Evolutionary conservation across 1,284 basidiomycete genomes (phyloP), one percentile per base, ranked within the genome.

Genomic region (Porphyrellus sp.): DNA sequence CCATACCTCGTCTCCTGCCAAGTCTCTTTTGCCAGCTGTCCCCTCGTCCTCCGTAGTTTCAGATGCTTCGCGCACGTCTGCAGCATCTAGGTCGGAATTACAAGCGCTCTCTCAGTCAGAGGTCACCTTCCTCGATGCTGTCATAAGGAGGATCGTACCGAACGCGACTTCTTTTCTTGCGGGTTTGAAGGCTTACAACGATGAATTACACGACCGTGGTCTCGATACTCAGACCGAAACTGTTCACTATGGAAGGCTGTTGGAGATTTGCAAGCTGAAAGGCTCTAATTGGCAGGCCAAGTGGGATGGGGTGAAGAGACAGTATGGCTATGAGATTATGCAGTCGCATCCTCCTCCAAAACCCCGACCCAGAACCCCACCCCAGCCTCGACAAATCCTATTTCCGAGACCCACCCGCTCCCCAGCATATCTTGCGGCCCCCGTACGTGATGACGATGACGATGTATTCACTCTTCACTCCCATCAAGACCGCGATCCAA

Each of bases 141-240:
- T 92, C 3, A 80, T 92, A 37, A 64, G 74, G 51, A 81, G 83
- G 49, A 86, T 85, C 43, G 77, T 83, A 6, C 73, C 80, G 8
- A 72, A 76, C 23, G 81, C 86, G 13, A 86, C 83, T 1, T 85
- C 84, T 0, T 91, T 91, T 61, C 73, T 88, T 31, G 77, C 81
- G 2, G 79, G 90, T n/a, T 84, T 89, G 75, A 89, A 87, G 61
- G 86, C 89, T 0, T 92, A 92, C 66, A 88, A 83, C 60, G 83
- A 86, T 54, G 80, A 89, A 20, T 72, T 91, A 16, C 78, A 79
- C 52, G 83, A 86, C 57, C 77, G 83, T 5, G 85, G 85, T 2
- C 70, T 91, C n/a, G 86, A 91, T 59, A 78, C 83, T n/a, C 80
- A 85, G 53, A 75, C 80, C 30, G 90, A 92, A 65, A 86, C 89